Evolutionary conservation across 2,329 filamentous ascomycete genomes (phyloP).

Genomic region (Ambrosiella xylebori): DNA sequence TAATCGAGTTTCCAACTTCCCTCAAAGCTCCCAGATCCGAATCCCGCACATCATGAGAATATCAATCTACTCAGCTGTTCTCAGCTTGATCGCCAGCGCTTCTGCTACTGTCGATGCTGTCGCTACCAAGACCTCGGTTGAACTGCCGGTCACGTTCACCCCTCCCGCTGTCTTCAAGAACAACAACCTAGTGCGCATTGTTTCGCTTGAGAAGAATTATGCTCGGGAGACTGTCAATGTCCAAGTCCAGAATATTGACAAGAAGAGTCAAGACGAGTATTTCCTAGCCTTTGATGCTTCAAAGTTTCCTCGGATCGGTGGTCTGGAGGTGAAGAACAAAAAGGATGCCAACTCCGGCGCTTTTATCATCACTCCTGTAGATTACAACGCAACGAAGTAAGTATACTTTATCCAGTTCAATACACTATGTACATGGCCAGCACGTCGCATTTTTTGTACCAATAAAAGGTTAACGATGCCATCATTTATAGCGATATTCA

Average conservation of each 20-base stretch:
- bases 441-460: background rate
- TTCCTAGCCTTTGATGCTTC: constrained; percentile 71
- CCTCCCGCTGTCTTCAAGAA: constrained; percentile 80
- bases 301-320: constrained; percentile 61
- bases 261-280: constrained; percentile 70
- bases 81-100: constrained; percentile 33
- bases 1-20: background rate
- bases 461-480: background rate
- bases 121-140: constrained; percentile 37
- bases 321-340: constrained; percentile 82
- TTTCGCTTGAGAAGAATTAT: constrained; percentile 88
- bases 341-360: constrained; percentile 36
- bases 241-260: constrained; percentile 75
- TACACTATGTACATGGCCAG: background rate
- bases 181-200: constrained; percentile 71
- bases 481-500: constrained; percentile 41
- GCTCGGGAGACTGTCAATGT: constrained; percentile 82
- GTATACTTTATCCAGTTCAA: constrained; percentile 14
- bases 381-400: constrained; percentile 43
- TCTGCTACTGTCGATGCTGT: constrained; percentile 23
- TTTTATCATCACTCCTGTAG: constrained; percentile 54
- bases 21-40: background rate
- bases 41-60: constrained; percentile 21
- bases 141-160: constrained; percentile 51
- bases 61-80: constrained; percentile 37